These are phyloP conservation scores for Pochonia chlamydosporia DNA, from an alignment of 2,329 filamentous ascomycete genomes.

Conservation along the genomic window DNA sequence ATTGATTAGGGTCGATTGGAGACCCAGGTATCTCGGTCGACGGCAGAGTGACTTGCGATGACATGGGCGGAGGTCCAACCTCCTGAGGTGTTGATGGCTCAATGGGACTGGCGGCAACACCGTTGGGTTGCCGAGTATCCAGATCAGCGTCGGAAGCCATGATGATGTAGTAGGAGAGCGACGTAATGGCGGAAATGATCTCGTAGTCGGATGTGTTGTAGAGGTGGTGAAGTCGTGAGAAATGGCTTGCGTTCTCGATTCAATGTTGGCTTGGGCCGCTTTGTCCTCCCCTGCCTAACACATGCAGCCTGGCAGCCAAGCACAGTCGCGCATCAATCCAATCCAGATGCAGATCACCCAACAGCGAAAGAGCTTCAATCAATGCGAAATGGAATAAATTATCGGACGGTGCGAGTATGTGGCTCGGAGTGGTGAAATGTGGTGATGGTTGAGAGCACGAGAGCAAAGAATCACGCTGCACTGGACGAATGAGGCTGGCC, in stretches of 20 bases:
- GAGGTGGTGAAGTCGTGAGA: neutral
- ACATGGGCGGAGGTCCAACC: slow-evolving; percentile 20
- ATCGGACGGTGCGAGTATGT: no score
- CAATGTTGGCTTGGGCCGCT: neutral
- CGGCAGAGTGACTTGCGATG: slow-evolving; percentile 49
- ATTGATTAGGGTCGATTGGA: slow-evolving; percentile 41
- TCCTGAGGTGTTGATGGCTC: slow-evolving; percentile 27
- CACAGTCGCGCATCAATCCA: neutral
- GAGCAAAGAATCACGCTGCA: no score
- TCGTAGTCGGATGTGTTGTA: neutral
- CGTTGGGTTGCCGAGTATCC: slow-evolving; percentile 26
- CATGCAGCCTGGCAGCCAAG: neutral
- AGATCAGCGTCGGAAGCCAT: slow-evolving; percentile 32
- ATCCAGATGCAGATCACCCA: neutral
- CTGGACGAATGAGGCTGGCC: no score
- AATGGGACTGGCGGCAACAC: slow-evolving; percentile 27
- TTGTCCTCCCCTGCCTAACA: neutral
- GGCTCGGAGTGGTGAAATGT: neutral
- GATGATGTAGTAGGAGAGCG: slow-evolving; percentile 4
- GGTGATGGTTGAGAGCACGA: neutral
- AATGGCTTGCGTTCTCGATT: neutral
- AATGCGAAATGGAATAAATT: neutral
- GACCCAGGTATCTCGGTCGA: slow-evolving; percentile 52
- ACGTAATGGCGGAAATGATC: neutral
- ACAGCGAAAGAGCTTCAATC: neutral